Conservation (phyloP, 2,329 filamentous ascomycete genomes). For the Aspergillus spinulosporus region DNA sequence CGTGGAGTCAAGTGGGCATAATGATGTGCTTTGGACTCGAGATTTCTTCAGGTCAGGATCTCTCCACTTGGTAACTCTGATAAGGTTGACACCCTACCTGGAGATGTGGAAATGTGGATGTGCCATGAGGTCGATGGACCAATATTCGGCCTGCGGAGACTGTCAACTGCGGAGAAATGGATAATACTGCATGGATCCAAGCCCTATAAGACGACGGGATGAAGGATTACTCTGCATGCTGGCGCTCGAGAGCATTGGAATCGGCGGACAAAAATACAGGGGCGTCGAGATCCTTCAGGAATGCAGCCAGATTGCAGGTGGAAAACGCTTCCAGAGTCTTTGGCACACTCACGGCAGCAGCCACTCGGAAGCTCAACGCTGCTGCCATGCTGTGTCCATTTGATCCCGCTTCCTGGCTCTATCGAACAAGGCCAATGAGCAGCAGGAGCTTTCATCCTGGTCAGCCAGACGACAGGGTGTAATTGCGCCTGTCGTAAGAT, state of each 20-base stretch:
- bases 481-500: not conserved
- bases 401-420: slow-evolving; percentile 1
- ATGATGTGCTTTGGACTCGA: slow-evolving; percentile 16
- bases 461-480: not conserved
- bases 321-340: not conserved
- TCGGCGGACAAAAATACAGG: not conserved
- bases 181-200: slow-evolving; percentile 17
- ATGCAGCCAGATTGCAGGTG: not conserved
- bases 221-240: slow-evolving; percentile 11
- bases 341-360: not conserved
- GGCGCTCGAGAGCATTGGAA: not conserved
- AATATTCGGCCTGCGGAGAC: slow-evolving; percentile 25
- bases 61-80: slow-evolving; percentile 28
- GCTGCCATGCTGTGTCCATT: slow-evolving; percentile 2
- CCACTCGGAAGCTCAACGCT: not conserved
- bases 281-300: not conserved
- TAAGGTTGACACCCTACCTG: slow-evolving; percentile 27
- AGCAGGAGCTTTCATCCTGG: not conserved
- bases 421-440: slow-evolving; percentile 11
- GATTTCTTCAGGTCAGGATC: slow-evolving; percentile 19
- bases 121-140: slow-evolving; percentile 27
- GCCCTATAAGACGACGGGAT: slow-evolving; percentile 19
- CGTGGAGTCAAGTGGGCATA: slow-evolving; percentile 26
- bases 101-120: slow-evolving; percentile 29
- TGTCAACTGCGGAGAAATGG: slow-evolving; percentile 28